phyloP scores from a whole-genome alignment of 2,329 filamentous ascomycete species.

The Trichophyton equinum region DNA sequence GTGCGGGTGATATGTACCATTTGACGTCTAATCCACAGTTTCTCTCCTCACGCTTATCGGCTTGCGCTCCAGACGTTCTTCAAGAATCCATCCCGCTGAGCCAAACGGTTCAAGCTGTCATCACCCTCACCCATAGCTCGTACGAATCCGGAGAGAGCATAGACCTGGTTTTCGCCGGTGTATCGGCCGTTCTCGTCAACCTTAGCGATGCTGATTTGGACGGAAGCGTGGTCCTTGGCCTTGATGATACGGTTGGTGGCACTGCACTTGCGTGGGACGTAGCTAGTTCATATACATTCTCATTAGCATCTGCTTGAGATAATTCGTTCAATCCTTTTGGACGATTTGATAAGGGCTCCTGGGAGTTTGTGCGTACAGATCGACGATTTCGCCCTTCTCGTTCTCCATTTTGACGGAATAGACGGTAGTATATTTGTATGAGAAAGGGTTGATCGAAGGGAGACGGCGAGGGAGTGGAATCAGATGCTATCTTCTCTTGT shows the following conservation, averaged over 20 bases:
- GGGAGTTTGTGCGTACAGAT: conserved; percentile 58
- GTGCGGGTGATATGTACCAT: background rate
- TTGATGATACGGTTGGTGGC: conserved; percentile 99
- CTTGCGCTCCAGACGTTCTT: conserved; percentile 91
- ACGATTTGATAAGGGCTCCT: background rate
- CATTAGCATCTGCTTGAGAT: background rate
- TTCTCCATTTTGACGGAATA: conserved; percentile 78
- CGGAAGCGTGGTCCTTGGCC: conserved; percentile 98
- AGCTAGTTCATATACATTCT: conserved; percentile 42
- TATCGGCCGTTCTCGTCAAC: conserved; percentile 98
- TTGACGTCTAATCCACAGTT: background rate
- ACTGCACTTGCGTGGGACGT: conserved; percentile 98
- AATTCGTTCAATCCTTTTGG: background rate
- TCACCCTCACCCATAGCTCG: conserved; percentile 96
- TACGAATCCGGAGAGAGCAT: conserved; percentile 95
- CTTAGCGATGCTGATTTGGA: conserved; percentile 94
- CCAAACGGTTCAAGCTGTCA: conserved; percentile 87
- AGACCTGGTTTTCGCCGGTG: conserved; percentile 93
- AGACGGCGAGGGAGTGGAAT: background rate
- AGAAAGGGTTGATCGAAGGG: conserved; percentile 5
- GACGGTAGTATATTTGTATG: conserved; percentile 16
- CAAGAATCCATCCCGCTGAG: conserved; percentile 90
- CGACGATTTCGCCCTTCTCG: conserved; percentile 99
- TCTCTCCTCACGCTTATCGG: conserved; percentile 27
- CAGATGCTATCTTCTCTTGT: background rate